Evolutionary conservation across 2,329 filamentous ascomycete genomes (phyloP).

Genomic region (Hypoxylon sp.): DNA sequence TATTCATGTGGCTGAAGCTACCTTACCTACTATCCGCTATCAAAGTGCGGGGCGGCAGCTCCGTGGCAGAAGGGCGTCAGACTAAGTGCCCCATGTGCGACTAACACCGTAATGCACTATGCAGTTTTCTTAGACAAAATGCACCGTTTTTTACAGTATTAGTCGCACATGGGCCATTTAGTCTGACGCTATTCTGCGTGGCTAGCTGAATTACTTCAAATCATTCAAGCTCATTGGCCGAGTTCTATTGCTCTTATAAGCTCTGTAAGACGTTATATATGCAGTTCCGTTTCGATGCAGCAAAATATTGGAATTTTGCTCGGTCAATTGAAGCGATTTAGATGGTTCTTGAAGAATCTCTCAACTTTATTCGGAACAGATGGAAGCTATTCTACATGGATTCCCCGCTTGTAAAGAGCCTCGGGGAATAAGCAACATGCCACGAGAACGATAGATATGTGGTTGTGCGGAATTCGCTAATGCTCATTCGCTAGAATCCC

Average conservation of each 20-base stretch:
- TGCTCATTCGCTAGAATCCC: constrained; percentile 33
- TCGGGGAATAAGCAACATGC: constrained; percentile 35
- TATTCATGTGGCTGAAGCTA: constrained; percentile 4
- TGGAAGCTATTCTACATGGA: constrained; percentile 14
- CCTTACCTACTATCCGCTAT: constrained; percentile 4
- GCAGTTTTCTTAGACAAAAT: no score
- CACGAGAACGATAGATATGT: constrained; percentile 30
- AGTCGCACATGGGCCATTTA: no score
- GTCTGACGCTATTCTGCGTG: no score
- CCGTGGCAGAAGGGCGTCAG: no score
- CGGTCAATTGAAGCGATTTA: neutral
- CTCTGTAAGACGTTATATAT: neutral
- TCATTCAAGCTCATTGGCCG: neutral
- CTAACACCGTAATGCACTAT: no score
- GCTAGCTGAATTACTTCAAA: constrained; percentile 18
- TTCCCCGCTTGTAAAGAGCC: constrained; percentile 33
- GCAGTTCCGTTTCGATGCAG: neutral
- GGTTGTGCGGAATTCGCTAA: constrained; percentile 37
- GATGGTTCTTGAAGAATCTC: neutral
- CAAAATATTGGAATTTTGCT: neutral
- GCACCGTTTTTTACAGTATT: no score
- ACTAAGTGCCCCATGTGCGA: no score
- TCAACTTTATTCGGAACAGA: neutral
- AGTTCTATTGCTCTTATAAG: neutral
- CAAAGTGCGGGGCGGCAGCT: constrained; percentile 26